These are phyloP conservation scores for Candida mattraensis DNA, from an alignment of 805 yeast species.

Conservation along the genomic window DNA sequence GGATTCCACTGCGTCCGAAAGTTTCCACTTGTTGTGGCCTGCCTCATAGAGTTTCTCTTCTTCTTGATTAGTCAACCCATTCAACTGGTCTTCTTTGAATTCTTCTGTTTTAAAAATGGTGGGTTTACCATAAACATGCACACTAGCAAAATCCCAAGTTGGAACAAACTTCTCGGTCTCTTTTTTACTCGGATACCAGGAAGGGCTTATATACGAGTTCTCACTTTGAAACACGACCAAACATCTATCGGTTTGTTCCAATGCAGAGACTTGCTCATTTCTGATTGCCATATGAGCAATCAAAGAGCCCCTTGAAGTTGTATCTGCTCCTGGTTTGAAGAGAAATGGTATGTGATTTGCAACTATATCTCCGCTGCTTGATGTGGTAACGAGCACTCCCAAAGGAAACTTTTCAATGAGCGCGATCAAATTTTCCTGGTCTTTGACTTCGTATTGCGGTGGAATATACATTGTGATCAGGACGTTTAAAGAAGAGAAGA, in stretches of 20 bases:
- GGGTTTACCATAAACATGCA: conserved; percentile 55
- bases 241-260: conserved; percentile 39
- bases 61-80: conserved; percentile 44
- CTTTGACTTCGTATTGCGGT: conserved; percentile 22
- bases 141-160: conserved; percentile 65
- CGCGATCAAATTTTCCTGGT: conserved; percentile 39
- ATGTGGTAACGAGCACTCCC: conserved; percentile 47
- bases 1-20: conserved; percentile 54
- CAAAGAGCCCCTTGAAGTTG: conserved; percentile 30
- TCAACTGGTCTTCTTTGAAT: conserved; percentile 46
- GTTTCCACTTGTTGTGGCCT: conserved; percentile 59
- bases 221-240: conserved; percentile 53
- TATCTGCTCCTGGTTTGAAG: conserved; percentile 34
- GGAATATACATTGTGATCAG: conserved; percentile 31
- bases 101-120: conserved; percentile 44
- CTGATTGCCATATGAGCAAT: conserved; percentile 55
- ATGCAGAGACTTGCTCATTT: conserved; percentile 49
- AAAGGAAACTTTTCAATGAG: conserved; percentile 50
- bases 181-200: conserved; percentile 57
- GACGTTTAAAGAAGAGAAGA: not conserved
- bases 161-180: conserved; percentile 64
- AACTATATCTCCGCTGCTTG: conserved; percentile 40
- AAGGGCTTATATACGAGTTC: conserved; percentile 56
- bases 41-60: conserved; percentile 38
- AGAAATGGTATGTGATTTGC: conserved; percentile 62